Evolutionary conservation across 305 asterid genomes (phyloP).

Genomic region (Solanum hybrid): DNA sequence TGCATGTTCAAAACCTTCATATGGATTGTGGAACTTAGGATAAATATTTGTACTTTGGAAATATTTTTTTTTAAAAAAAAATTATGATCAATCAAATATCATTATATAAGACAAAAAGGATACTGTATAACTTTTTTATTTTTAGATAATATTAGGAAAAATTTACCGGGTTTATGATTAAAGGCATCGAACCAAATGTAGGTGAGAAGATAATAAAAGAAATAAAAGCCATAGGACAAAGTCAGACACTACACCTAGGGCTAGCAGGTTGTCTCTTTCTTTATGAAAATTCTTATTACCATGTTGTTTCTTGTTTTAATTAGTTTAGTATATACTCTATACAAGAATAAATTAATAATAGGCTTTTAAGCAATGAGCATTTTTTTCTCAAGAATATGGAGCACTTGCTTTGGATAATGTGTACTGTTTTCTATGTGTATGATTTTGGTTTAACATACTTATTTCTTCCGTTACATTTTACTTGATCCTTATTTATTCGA

Average conservation of each 20-base stretch:
- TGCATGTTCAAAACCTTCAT: background rate
- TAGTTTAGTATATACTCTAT: background rate
- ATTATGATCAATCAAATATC: background rate
- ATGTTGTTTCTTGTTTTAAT: background rate
- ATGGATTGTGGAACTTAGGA: background rate
- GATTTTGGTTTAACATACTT: background rate
- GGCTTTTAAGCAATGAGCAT: background rate
- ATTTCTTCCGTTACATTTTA: too few relatives aligned
- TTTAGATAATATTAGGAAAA: background rate
- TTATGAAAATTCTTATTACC: background rate
- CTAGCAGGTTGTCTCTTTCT: conserved; percentile 8
- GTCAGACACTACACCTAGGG: conserved; percentile 6
- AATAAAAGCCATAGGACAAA: conserved; percentile 6
- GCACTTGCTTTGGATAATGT: conserved; percentile 26
- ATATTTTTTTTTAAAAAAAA: background rate
- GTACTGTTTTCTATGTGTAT: background rate
- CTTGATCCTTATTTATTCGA: too few relatives aligned
- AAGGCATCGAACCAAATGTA: conserved; percentile 9
- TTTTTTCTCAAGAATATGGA: background rate
- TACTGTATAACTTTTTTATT: background rate
- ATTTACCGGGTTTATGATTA: background rate
- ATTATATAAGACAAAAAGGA: background rate
- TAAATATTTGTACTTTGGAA: background rate
- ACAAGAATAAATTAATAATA: background rate
- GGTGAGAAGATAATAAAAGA: background rate